Evolutionary conservation across 495 filamentous ascomycete genomes (phyloP).

Genomic region (Talaromyces ruber): DNA sequence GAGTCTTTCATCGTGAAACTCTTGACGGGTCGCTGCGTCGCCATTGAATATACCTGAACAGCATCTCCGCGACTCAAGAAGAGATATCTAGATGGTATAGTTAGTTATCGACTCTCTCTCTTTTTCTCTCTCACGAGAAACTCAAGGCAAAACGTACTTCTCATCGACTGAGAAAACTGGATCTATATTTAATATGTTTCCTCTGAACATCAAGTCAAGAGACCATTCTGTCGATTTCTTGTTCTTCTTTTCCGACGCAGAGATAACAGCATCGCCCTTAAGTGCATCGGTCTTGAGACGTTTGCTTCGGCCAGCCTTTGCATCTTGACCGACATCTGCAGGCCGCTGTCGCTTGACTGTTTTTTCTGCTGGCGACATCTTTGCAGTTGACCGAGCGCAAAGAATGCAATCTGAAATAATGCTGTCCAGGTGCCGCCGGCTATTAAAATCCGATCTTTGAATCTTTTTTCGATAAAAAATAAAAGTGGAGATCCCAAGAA

Average conservation of each 20-base stretch:
- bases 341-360: slow-evolving; percentile 5
- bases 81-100: slow-evolving; percentile 48
- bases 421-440: background rate
- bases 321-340: slow-evolving; percentile 1
- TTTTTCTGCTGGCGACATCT: background rate
- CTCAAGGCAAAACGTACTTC: slow-evolving; percentile 45
- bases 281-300: slow-evolving; percentile 2
- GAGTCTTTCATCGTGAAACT: slow-evolving; percentile 33
- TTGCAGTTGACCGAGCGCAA: background rate
- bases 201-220: background rate
- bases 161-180: slow-evolving; percentile 74
- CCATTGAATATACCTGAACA: slow-evolving; percentile 72
- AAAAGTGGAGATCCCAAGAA: background rate
- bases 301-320: background rate
- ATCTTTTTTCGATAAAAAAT: slow-evolving; percentile 1
- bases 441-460: background rate
- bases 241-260: slow-evolving; percentile 4
- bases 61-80: slow-evolving; percentile 55
- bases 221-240: background rate
- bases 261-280: background rate
- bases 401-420: background rate
- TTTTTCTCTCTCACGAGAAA: background rate
- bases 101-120: slow-evolving; percentile 1
- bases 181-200: slow-evolving; percentile 46
- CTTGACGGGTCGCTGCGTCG: slow-evolving; percentile 69